These are phyloP conservation scores for Colletotrichum shisoi DNA, from an alignment of 2,329 filamentous ascomycete species.

Conservation along the genomic window DNA sequence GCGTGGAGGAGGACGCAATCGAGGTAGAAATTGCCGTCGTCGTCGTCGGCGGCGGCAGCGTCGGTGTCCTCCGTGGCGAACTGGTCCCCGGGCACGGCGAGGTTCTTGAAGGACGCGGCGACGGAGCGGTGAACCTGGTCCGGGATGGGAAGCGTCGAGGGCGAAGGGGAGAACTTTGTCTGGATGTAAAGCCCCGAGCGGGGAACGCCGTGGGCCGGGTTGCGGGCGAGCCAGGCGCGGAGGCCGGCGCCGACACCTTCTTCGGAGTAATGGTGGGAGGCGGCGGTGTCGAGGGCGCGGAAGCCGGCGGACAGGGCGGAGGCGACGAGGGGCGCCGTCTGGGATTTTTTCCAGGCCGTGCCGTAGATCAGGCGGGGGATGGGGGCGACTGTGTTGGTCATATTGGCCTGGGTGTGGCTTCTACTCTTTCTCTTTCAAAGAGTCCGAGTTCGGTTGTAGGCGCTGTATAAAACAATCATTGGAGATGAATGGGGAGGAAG, in stretches of 20 bases:
- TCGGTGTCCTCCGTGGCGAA: constrained; percentile 11
- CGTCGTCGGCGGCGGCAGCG: constrained; percentile 11
- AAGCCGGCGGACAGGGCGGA: constrained; percentile 74
- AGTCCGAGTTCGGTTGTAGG: not conserved
- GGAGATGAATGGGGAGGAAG: not conserved
- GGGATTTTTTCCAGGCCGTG: constrained; percentile 84
- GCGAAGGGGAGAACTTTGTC: constrained; percentile 70
- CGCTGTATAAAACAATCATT: not conserved
- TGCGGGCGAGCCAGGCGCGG: constrained; percentile 45
- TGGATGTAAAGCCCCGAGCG: constrained; percentile 64
- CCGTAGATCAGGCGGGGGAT: constrained; percentile 73
- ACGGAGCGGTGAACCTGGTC: constrained; percentile 74
- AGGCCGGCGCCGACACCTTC: constrained; percentile 73
- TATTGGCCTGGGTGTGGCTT: not conserved
- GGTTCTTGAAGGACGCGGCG: constrained; percentile 69
- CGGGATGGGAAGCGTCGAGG: constrained; percentile 58
- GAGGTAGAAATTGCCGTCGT: constrained; percentile 59
- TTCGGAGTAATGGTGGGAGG: constrained; percentile 80
- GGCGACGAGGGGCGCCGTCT: constrained; percentile 72
- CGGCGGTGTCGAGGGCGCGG: constrained; percentile 77
- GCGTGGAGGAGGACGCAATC: constrained; percentile 79
- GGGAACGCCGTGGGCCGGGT: constrained; percentile 13
- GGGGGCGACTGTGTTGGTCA: constrained; percentile 28
- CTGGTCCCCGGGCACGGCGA: constrained; percentile 52
- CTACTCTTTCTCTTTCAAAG: not conserved